A percentile compares a stretch with the other conserved stretches of the same genome.
These are phyloP conservation scores for Irpex sp. DNA, from an alignment of 1,284 basidiomycete genomes.

Conservation along the genomic window DNA sequence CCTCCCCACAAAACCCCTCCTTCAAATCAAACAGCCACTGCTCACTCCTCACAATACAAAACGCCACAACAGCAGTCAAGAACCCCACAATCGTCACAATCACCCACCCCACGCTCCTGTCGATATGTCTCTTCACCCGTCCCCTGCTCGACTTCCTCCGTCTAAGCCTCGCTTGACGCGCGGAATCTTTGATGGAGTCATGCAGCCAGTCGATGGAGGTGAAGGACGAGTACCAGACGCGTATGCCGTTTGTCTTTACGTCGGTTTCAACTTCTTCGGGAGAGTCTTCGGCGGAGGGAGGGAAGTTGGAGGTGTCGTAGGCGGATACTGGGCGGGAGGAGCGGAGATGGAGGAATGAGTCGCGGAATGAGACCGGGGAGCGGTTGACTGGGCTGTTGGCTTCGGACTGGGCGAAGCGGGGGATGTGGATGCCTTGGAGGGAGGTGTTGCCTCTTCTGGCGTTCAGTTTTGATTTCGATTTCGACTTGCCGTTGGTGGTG, in stretches of 20 bases:
- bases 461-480: constrained; percentile 27
- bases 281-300: constrained; percentile 22
- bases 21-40: constrained; percentile 94
- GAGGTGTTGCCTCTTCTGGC: constrained; percentile 32
- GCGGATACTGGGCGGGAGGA: constrained; percentile 62
- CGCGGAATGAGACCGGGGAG: constrained; percentile 27
- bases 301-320: constrained; percentile 58
- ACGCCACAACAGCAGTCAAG: constrained; percentile 82
- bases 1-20: constrained; percentile 78
- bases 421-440: constrained; percentile 32
- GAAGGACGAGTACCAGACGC: constrained; percentile 90
- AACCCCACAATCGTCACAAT: constrained; percentile 87
- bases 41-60: constrained; percentile 83
- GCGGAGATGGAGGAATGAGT: constrained; percentile 34
- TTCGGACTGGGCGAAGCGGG: constrained; percentile 31
- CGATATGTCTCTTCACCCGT: constrained; percentile 63
- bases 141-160: constrained; percentile 72
- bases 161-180: constrained; percentile 69
- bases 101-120: constrained; percentile 88
- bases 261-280: constrained; percentile 47
- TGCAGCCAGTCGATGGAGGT: constrained; percentile 89
- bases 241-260: constrained; percentile 77
- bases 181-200: constrained; percentile 88
- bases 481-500: background rate
- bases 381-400: constrained; percentile 19